Evolutionary conservation across 495 filamentous ascomycete species (phyloP), one percentile per base, ranked within the genome.

Genomic region (Letharia lupina): DNA sequence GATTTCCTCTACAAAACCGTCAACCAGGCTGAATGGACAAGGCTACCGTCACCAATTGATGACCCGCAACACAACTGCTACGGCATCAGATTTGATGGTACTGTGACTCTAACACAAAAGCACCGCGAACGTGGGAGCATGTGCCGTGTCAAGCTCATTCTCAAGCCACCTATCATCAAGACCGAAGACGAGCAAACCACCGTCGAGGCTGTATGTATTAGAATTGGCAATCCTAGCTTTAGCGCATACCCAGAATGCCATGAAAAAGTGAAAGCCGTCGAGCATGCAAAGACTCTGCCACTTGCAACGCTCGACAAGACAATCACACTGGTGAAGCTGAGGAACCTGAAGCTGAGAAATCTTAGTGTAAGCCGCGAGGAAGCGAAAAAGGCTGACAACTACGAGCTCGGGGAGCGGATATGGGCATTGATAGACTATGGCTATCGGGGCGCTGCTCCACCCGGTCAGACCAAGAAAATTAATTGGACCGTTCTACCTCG

Each of bases 181-280:
- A 20, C 13, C 33, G 54, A 57, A 57, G 16, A 57, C 2, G 31
- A 20, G 16, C 54, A 37, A 37, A 11, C 18, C 54, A 57, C 15
- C 15, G 15, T 57, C 54, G 28, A 35, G 31, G 52, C 31, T 18
- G 15, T 0, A 6, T 56, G 52, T 5, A 15, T 57, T 20, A 8
- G 1, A 11, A 20, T 57, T 1, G 3, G 13, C 54, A n/a, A 11
- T 20, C 31, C 33, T 12, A 12, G 2, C 33, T 3, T 37, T 6
- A 20, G 1, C 1, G 15, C 54, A 2, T 33, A 9, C 33, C 0
- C 9, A 3, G 0, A 0, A 0, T 20, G 33, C 54, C 18, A 2
- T 16, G 54, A 37, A 13, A 37, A 10, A 35, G 54, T n/a, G 18
- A 35, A 37, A 20, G 54, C 54, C 13, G 9, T 37, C 15, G 54